Evolutionary conservation across 345 rosid genomes (phyloP).

Genomic region (Anastatica hierochuntica): DNA sequence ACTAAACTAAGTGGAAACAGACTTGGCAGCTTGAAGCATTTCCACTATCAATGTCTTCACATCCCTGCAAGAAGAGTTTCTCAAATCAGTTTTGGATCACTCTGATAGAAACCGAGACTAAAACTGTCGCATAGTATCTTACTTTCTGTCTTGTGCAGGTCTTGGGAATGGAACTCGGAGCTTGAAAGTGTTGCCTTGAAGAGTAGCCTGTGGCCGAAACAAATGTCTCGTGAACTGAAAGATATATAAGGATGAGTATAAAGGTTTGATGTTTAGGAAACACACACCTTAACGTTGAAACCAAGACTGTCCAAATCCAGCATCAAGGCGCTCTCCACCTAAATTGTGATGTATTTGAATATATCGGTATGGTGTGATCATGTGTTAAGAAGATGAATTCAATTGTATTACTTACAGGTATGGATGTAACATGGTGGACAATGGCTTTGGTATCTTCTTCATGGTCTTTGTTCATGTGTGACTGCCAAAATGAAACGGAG

Average conservation of each 20-base stretch:
- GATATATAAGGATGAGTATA: background rate
- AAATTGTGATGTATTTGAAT: too few relatives aligned
- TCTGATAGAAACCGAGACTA: too few relatives aligned
- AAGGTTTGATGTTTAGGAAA: background rate
- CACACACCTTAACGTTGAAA: slow-evolving; percentile 75
- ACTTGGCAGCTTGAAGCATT: slow-evolving; percentile 74
- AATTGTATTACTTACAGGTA: slow-evolving; percentile 43
- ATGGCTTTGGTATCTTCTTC: slow-evolving; percentile 76
- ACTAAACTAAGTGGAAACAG: slow-evolving; percentile 27
- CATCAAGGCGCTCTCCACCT: slow-evolving; percentile 87
- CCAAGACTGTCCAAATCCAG: slow-evolving; percentile 90
- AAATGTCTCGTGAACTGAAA: background rate
- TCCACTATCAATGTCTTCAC: slow-evolving; percentile 81
- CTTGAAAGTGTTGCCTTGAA: slow-evolving; percentile 60
- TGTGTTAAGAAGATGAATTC: too few relatives aligned
- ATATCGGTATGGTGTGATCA: too few relatives aligned
- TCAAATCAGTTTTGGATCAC: too few relatives aligned
- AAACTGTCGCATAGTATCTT: slow-evolving; percentile 9
- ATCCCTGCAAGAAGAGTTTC: slow-evolving; percentile 70
- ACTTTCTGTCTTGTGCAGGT: slow-evolving; percentile 78
- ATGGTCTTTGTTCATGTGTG: slow-evolving; percentile 95
- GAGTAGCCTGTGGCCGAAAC: slow-evolving; percentile 41
- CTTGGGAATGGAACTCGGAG: slow-evolving; percentile 80
- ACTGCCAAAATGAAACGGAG: slow-evolving; percentile 28
- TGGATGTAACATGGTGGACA: slow-evolving; percentile 59